phyloP scores from a whole-genome alignment of 1,284 basidiomycete species.

The Ustilago bromivora region DNA sequence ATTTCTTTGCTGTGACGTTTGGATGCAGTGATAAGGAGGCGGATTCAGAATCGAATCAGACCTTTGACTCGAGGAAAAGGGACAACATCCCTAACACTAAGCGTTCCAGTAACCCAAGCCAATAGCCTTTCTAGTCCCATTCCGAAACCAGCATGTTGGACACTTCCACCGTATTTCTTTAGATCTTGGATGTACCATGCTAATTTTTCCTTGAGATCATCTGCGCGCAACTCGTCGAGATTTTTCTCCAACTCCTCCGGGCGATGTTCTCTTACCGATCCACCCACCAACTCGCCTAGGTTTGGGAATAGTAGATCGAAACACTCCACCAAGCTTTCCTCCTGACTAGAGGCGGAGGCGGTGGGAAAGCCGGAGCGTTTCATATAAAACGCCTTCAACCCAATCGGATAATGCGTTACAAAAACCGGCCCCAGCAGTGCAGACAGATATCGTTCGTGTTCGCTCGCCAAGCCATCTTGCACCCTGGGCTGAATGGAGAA shows the following conservation, averaged over 20 bases:
- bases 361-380: constrained; percentile 69
- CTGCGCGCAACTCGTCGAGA: constrained; percentile 18
- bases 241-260: constrained; percentile 67
- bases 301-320: constrained; percentile 92
- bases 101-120: constrained; percentile 61
- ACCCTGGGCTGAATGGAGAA: constrained; percentile 73
- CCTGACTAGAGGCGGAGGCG: constrained; percentile 55
- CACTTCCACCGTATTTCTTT: constrained; percentile 55
- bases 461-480: constrained; percentile 82
- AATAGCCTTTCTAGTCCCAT: constrained; percentile 65
- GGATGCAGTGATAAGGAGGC: too few species aligned
- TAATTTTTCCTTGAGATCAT: constrained; percentile 14
- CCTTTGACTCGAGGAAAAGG: constrained; percentile 61
- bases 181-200: constrained; percentile 64
- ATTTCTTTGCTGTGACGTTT: too few species aligned
- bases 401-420: constrained; percentile 86
- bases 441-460: constrained; percentile 92
- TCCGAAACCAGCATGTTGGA: constrained; percentile 66
- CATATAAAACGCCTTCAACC: constrained; percentile 97
- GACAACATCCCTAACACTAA: constrained; percentile 64
- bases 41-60: constrained; percentile 44
- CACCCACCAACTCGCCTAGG: constrained; percentile 90
- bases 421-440: constrained; percentile 83
- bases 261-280: constrained; percentile 89
- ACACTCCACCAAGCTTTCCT: constrained; percentile 77